phyloP scores from a whole-genome alignment of 805 yeast genomes.

The Candida arabinofermentans region DNA sequence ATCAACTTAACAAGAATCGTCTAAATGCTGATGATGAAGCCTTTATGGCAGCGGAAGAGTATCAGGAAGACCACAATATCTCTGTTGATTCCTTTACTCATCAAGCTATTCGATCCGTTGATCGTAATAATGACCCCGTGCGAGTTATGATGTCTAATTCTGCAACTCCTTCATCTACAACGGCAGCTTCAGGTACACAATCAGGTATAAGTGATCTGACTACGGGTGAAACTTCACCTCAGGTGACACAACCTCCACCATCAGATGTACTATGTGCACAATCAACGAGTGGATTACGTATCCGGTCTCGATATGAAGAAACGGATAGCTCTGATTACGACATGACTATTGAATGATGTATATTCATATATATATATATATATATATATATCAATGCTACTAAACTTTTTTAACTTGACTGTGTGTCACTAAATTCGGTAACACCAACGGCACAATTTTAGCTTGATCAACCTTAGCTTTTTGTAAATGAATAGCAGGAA shows the following conservation, averaged over 20 bases:
- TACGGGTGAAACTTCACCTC: constrained; percentile 17
- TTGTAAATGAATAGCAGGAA: constrained; percentile 84
- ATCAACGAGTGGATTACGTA: constrained; percentile 11
- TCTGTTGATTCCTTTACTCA: constrained; percentile 18
- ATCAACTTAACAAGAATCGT: too few relatives aligned
- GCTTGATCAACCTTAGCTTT: constrained; percentile 76
- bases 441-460: constrained; percentile 7
- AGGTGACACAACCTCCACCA: constrained; percentile 11
- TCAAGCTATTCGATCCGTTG: constrained; percentile 2
- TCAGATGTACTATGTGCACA: constrained; percentile 10
- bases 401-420: background rate
- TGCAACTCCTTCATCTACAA: constrained; percentile 4
- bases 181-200: constrained; percentile 1
- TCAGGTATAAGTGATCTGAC: constrained; percentile 1
- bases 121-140: constrained; percentile 1
- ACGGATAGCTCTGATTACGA: constrained; percentile 25
- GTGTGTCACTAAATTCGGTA: constrained; percentile 3
- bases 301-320: constrained; percentile 10
- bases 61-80: constrained; percentile 32
- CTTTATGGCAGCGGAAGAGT: constrained; percentile 37
- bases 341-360: constrained; percentile 26
- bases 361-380: background rate
- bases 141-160: constrained; percentile 6
- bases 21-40: constrained; percentile 23
- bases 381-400: background rate